These are phyloP conservation scores for Oryza rufipogon DNA, from an alignment of 176 grass and related monocot genomes.

Conservation along the genomic window DNA sequence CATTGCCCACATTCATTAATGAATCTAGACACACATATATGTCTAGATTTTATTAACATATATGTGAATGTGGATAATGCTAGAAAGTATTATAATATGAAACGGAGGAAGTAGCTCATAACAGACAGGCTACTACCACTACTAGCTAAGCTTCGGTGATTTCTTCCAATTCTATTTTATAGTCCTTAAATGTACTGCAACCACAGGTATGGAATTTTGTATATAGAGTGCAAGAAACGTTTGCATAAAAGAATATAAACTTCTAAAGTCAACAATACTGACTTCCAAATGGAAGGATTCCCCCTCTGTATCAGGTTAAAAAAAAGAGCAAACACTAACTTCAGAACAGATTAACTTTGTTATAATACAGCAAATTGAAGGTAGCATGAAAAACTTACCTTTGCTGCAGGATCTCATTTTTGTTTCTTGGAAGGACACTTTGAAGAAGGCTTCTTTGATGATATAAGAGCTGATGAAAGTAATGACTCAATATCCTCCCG, in stretches of 20 bases:
- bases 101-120: background rate
- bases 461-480: conserved; percentile 77
- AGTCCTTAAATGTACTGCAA: background rate
- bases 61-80: no score
- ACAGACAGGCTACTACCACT: background rate
- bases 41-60: no score
- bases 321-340: no score
- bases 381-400: conserved; percentile 43
- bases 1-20: no score
- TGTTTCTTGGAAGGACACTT: conserved; percentile 48
- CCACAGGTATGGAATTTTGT: background rate
- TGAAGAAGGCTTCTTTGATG: conserved; percentile 64
- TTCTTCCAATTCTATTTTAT: background rate
- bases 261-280: background rate
- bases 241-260: conserved; percentile 9
- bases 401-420: conserved; percentile 37
- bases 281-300: background rate
- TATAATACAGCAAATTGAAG: conserved; percentile 25
- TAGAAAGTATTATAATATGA: no score
- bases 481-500: conserved; percentile 74
- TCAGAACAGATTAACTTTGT: background rate
- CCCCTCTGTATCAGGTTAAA: no score
- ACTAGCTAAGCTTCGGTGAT: background rate
- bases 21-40: no score
- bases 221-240: background rate